A percentile compares a stretch with the other conserved stretches of the same genome.
Evolutionary conservation across 1,284 basidiomycete genomes (phyloP).

Genomic region (Austroboletus novae-zelandiae): DNA sequence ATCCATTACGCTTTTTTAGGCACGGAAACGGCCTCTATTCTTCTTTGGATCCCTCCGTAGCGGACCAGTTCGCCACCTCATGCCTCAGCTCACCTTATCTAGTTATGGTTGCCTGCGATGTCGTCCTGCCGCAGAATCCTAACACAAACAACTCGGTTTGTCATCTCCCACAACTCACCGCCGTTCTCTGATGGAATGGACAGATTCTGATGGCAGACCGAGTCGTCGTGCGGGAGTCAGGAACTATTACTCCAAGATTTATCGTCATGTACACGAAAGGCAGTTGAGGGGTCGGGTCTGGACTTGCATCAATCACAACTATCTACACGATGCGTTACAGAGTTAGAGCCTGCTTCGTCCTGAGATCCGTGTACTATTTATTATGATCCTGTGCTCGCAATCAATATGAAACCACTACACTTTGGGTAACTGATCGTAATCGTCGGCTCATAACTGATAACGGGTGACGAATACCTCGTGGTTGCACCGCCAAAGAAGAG

Average conservation of each 20-base stretch:
- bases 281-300: conserved; percentile 22
- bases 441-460: conserved; percentile 16
- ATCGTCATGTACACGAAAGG: conserved; percentile 35
- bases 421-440: conserved; percentile 6
- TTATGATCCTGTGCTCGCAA: conserved; percentile 23
- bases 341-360: conserved; percentile 23
- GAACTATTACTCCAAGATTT: conserved; percentile 35
- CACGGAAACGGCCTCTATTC: conserved; percentile 61
- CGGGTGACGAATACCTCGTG: conserved; percentile 23
- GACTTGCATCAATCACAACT: conserved; percentile 12
- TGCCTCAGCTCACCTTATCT: conserved; percentile 62
- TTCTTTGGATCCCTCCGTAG: conserved; percentile 51
- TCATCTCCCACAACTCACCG: conserved; percentile 23
- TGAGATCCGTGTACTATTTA: conserved; percentile 25
- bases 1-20: conserved; percentile 21
- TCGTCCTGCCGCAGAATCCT: conserved; percentile 37
- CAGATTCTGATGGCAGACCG: conserved; percentile 32
- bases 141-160: conserved; percentile 29
- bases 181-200: conserved; percentile 28
- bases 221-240: conserved; percentile 33
- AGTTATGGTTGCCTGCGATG: conserved; percentile 58
- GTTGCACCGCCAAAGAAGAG: conserved; percentile 21
- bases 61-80: conserved; percentile 57
- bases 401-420: conserved; percentile 22
- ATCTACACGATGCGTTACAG: conserved; percentile 18